Evolutionary conservation across 331 rosid species (phyloP), one percentile per base, ranked within the genome.

Genomic region (Erythrophleum ivorense): DNA sequence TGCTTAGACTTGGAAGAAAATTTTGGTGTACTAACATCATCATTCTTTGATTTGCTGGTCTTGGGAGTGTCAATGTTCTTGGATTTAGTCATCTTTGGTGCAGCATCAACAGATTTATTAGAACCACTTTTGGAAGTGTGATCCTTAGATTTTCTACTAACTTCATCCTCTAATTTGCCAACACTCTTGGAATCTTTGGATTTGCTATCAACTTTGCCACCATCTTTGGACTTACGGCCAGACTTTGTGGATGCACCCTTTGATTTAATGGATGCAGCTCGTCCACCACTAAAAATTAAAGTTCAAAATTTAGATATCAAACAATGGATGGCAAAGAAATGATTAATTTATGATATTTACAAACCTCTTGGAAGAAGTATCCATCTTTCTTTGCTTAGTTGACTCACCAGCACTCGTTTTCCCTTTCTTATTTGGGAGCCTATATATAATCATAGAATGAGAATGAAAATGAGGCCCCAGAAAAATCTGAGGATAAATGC

Each of bases 341-440:
- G 29, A 24, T 29, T 4, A 48, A 76, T 65, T 45, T 36, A 80
- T 33, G 58, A 34, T 77, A 77, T 68, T 29, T 50, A 88, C 92
- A 75, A 80, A 92, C 98, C 80, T 91, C 80, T 84, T 90, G 45
- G 89, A 70, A 77, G 80, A 79, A 71, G 86, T 36, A 40, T 85
- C 92, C 69, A 12, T 77, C 82, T 87, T 89, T 79, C 83, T 88
- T 76, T 82, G 87, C 89, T 85, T 91, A 2, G 82, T 84, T 12
- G 79, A 70, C 48, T 84, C 91, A 33, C 63, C 86, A 31, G 88
- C 65, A 76, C 55, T 87, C 41, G 34, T 70, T 84, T 88, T 95
- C 49, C 73, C 87, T 76, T 89, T 93, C 92, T 90, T 95, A 85
- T 89, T 91, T 10, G 63, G 78, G 15, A 89, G 91, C 81, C 99